Evolutionary conservation across 2,329 filamentous ascomycete genomes (phyloP), one percentile per base, ranked within the genome.

Genomic region (Sporothrix curviconia): DNA sequence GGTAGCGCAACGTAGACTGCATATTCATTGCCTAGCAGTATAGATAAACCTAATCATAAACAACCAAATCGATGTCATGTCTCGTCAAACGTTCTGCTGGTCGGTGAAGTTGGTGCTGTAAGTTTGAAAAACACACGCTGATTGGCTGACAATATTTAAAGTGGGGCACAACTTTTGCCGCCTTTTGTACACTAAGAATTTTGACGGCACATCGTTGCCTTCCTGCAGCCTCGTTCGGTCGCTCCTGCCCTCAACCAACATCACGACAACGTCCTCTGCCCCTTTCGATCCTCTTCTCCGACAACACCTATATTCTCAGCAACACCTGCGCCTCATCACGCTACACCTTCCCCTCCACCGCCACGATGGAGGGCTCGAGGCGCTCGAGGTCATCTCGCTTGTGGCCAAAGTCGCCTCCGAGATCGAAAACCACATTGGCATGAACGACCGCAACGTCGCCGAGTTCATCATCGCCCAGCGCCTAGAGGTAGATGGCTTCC

Each of bases 401-500:
- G 91, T 97, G 57, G 94, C 90, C 52, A 96, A 92, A 72, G 90
- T 99, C 65, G 91, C 91, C 14, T 92, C 89, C 17, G 94, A 99
- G 73, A 80, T 99, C 55, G 87, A 95, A 66, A 99, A 99, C 68
- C 90, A 99, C 73, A 74, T 97, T 59, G 90, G 92, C 57, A 84
- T 96, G 66, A 88, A 83, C 69, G 92, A 99, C 74, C 96, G 95
- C 73, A 96, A 90, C 5, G 84, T 99, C 25, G 92, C 94, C 65
- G 94, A 99, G 72, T 99, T 96, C 69, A 84, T 99, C 66, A 96
- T 99, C 68, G 89, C 89, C 61, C 88, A 96, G 69, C 90, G 95
- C 66, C 74, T 87, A 69, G 83, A 92, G 79, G 88, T 85, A 75
- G 79, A 78, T 53, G 81, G 80, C 28, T 77, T 89, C 57, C 72